A percentile compares a stretch with the other conserved stretches of the same genome.
Evolutionary conservation across 2,329 filamentous ascomycete genomes (phyloP).

Genomic region (Calonectria montana): DNA sequence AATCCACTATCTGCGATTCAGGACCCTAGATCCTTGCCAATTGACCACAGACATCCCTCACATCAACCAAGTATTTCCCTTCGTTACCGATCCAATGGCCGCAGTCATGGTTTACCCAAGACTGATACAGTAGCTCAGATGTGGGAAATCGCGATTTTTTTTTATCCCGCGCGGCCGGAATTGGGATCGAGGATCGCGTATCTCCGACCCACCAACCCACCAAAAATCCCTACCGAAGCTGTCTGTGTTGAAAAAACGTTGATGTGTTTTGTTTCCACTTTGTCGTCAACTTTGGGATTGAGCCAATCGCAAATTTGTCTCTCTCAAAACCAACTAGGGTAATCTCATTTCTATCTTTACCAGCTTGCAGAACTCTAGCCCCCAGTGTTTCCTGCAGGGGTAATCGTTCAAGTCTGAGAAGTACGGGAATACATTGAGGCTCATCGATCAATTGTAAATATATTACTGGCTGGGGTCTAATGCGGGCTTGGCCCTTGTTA

Average conservation of each 20-base stretch:
- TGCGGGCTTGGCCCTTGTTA: neutral
- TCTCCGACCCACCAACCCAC: constrained; percentile 7
- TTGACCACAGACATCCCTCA: constrained; percentile 4
- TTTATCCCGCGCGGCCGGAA: constrained; percentile 7
- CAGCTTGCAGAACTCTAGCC: neutral
- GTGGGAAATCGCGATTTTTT: neutral
- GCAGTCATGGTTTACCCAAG: neutral
- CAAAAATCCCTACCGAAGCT: neutral
- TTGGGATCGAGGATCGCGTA: constrained; percentile 6
- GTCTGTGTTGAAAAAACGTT: neutral
- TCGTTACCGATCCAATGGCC: constrained; percentile 12
- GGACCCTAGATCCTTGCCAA: constrained; percentile 13
- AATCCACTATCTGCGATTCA: constrained; percentile 13
- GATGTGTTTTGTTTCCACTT: neutral
- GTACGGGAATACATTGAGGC: neutral
- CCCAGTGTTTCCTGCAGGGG: constrained; percentile 5
- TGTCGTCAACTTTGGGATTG: neutral
- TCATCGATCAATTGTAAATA: neutral
- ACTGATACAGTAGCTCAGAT: neutral
- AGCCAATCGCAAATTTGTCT: neutral
- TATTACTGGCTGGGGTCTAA: neutral
- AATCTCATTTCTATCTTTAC: neutral
- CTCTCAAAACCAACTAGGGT: neutral
- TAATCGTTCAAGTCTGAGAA: neutral
- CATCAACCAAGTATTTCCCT: constrained; percentile 8